Evolutionary conservation across 805 yeast species (phyloP), one percentile per base, ranked within the genome.

Genomic region (Saccharomycopsis olivae): DNA sequence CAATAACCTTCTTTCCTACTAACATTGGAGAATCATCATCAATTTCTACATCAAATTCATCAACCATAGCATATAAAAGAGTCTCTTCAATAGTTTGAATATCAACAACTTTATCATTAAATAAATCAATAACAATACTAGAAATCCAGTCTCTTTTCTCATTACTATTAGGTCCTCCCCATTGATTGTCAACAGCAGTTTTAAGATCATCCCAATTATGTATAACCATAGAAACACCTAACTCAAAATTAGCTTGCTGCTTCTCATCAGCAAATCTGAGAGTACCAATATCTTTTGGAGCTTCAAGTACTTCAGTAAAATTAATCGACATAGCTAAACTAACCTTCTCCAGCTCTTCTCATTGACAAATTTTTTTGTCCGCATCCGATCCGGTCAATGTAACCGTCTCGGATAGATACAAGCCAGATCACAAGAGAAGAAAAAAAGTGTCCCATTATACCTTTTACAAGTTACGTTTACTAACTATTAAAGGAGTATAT

Each of bases 141-240:
- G 84, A 74, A 48, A 89, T 70, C 98, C 98, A 92, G 57, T 92
- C 98, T 54, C 99, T 70, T 58, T 92, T 92, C 29, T 84, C 96
- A 1, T 70, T 74, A 11, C 94, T 79, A 27, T 84, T 82, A 11
- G 95, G 77, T 1, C 98, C 99, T 44, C 98, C 99, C 97, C 98
- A 92, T 23, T 69, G 65, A 56, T 84, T 86, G 4, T 75, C 94
- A 8, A 92, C 97, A 0, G 98, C 98, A 1, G 83, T 80, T 35
- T 73, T 69, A 38, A 92, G 64, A 18, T 82, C 87, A 44, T 87
- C 92, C 98, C 98, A 92, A 43, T 71, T 69, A 57, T 88, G 75
- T n/a, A 92, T 61, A 27, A 83, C 77, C 94, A 88, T 82, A 23
- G 95, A 79, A 1, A 85, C 88, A 9, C 96, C 98, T 11, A 92